These are phyloP conservation scores for Diplodia mutila DNA, from an alignment of 2,329 filamentous ascomycete species.

Conservation along the genomic window DNA sequence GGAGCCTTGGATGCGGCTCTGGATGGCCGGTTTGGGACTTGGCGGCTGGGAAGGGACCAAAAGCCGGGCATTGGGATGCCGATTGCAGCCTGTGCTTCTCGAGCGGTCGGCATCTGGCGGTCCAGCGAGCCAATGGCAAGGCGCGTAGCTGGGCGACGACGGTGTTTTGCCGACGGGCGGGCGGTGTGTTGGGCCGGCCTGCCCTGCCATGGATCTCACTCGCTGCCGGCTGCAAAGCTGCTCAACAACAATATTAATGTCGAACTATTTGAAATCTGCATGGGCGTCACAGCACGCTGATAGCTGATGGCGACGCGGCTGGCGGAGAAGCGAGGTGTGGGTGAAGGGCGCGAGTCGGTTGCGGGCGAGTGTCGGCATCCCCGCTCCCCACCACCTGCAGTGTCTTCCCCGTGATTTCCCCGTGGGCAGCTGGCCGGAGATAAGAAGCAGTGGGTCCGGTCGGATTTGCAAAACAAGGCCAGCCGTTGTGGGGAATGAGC, in stretches of 20 bases:
- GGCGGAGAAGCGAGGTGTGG: not conserved
- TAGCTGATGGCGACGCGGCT: not conserved
- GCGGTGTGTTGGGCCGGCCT: constrained; percentile 1
- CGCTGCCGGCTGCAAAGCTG: not conserved
- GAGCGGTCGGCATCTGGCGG: not conserved
- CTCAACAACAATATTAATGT: not conserved
- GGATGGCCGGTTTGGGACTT: not conserved
- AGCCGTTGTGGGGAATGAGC: not conserved
- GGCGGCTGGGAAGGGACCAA: not conserved
- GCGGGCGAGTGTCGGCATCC: not conserved
- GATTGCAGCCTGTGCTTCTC: constrained; percentile 18
- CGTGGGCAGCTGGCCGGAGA: not conserved
- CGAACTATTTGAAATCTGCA: not conserved
- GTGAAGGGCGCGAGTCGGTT: not conserved
- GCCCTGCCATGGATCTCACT: not conserved
- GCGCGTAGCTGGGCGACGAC: not conserved
- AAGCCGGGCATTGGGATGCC: not conserved
- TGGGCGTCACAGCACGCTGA: not conserved
- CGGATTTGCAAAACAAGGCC: constrained; percentile 2
- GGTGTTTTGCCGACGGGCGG: not conserved
- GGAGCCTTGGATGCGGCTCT: not conserved
- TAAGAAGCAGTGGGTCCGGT: not conserved
- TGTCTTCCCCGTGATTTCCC: constrained; percentile 7
- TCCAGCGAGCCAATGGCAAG: not conserved
- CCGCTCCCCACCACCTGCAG: too few species aligned